Evolutionary conservation across 768 basidiomycete species (phyloP), one percentile per base, ranked within the genome.

Genomic region (Russula lepida): DNA sequence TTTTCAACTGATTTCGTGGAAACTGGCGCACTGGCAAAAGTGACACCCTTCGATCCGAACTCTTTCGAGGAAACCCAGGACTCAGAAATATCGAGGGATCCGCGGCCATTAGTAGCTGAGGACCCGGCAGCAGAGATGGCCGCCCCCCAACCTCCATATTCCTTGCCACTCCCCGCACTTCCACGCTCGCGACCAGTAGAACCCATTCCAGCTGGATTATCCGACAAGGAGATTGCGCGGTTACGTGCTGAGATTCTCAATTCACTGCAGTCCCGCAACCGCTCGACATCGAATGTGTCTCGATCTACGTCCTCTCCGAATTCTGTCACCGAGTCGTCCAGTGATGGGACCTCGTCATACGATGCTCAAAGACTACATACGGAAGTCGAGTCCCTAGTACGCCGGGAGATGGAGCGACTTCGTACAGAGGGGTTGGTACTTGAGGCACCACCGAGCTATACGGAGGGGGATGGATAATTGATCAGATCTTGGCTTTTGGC

Each of bases 351-450:
- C 13, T 37, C 62, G 27, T 13, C 15, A 19, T 19, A 41, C 3
- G 47, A 54, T 0, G 12, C 62, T n/a, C 51, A 15, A 11, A 37
- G 53, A 51, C 44, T 61, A 27, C 48, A 54, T n/a, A 50, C 59
- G 19, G 73, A 72, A 61, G 71, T 72, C 21, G 70, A 70, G 63
- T 66, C 68, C 32, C 55, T 71, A n/a, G 39, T 41, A 50, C 67
- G 69, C 19, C 62, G 64, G 17, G 68, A 65, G n/a, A 69, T 71
- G 68, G 58, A 70, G 55, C 56, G 64, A 51, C 48, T 72, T 25
- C 69, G 65, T 12, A 56, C 47, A 13, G 68, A 69, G 28, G 35
- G 67, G 48, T 21, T 50, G 17, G 49, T 21, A 27, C 23, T 52
- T 23, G 50, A 35, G 7, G 50, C 50, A 17, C 50, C 50, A 17